Percentiles rank a stretch among this genome's conserved stretches.
Conservation (phyloP, 2,329 filamentous ascomycete genomes). For the Tolypocladium ovalisporum region DNA sequence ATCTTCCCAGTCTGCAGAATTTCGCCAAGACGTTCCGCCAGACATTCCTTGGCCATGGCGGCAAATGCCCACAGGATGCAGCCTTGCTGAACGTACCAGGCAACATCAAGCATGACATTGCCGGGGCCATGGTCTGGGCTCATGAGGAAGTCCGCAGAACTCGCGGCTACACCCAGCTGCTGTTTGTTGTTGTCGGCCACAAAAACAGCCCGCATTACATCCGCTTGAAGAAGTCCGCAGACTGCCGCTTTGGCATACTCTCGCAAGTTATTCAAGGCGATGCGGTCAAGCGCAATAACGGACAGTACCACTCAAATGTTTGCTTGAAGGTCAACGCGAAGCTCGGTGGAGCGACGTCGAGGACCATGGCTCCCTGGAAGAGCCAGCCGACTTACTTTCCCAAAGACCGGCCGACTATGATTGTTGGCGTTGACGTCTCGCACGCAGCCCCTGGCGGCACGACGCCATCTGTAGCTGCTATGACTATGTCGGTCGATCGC, state of each 20-base stretch:
- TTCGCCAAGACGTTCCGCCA: constrained; percentile 31
- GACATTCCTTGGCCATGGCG: constrained; percentile 39
- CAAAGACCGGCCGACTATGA: constrained; percentile 51
- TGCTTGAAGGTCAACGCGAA: constrained; percentile 97
- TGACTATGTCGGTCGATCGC: constrained; percentile 71
- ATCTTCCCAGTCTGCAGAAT: constrained; percentile 19
- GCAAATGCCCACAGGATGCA: constrained; percentile 24
- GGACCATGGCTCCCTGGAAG: constrained; percentile 23
- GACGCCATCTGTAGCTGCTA: constrained; percentile 69
- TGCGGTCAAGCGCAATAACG: constrained; percentile 58
- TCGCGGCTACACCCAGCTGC: constrained; percentile 54
- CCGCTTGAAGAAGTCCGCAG: constrained; percentile 78
- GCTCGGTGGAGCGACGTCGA: constrained; percentile 69
- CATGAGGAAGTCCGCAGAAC: constrained; percentile 40
- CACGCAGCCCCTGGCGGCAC: constrained; percentile 61
- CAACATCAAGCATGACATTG: constrained; percentile 26
- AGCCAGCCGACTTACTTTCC: constrained; percentile 22
- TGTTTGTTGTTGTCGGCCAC: constrained; percentile 67
- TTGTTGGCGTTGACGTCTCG: constrained; percentile 86
- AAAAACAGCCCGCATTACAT: constrained; percentile 66
- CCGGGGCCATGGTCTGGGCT: constrained; percentile 35
- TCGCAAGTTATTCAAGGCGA: constrained; percentile 69
- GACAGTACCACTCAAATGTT: constrained; percentile 88
- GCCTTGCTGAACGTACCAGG: constrained; percentile 21
- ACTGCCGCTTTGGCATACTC: constrained; percentile 73